phyloP scores from a whole-genome alignment of 2,329 filamentous ascomycete species.

The Scopulariopsis brevicaulis region DNA sequence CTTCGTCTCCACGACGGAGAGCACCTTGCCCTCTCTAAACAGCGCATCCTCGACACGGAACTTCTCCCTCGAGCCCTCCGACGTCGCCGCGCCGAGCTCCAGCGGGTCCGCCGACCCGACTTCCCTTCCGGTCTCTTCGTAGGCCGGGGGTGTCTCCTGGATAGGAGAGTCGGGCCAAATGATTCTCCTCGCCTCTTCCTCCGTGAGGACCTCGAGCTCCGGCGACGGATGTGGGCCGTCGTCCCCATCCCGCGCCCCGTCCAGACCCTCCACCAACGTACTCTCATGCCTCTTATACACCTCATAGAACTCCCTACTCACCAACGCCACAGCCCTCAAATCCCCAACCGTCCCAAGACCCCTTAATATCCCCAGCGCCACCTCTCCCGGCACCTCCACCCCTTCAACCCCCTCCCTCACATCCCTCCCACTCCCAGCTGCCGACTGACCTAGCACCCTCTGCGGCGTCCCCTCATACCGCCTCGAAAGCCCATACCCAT shows the following conservation, averaged over 20 bases:
- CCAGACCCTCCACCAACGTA: constrained; percentile 10
- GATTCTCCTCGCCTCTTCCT: constrained; percentile 2
- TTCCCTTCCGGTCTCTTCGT: background rate
- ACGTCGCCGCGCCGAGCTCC: background rate
- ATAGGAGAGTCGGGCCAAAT: constrained; percentile 1
- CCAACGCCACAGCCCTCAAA: constrained; percentile 27
- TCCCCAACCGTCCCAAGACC: constrained; percentile 27
- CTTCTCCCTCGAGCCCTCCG: constrained; percentile 13
- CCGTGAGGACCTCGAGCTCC: constrained; percentile 3
- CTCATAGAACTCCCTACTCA: constrained; percentile 28
- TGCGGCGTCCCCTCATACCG: constrained; percentile 23
- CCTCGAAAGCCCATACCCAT: constrained; percentile 37
- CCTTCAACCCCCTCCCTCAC: background rate
- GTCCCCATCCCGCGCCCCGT: background rate
- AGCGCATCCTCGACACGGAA: constrained; percentile 13
- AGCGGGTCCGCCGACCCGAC: background rate
- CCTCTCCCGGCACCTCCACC: constrained; percentile 18
- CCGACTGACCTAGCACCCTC: constrained; percentile 10
- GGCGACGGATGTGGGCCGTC: constrained; percentile 8
- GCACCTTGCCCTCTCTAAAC: constrained; percentile 14
- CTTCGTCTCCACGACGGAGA: constrained; percentile 11
- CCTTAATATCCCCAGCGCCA: constrained; percentile 27
- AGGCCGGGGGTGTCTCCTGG: background rate
- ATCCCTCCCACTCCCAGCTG: background rate
- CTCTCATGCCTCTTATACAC: constrained; percentile 33